A percentile compares a stretch with the other conserved stretches of the same genome.
These are phyloP conservation scores for Austroboletus eburneus DNA, from an alignment of 768 basidiomycete species.

Conservation along the genomic window DNA sequence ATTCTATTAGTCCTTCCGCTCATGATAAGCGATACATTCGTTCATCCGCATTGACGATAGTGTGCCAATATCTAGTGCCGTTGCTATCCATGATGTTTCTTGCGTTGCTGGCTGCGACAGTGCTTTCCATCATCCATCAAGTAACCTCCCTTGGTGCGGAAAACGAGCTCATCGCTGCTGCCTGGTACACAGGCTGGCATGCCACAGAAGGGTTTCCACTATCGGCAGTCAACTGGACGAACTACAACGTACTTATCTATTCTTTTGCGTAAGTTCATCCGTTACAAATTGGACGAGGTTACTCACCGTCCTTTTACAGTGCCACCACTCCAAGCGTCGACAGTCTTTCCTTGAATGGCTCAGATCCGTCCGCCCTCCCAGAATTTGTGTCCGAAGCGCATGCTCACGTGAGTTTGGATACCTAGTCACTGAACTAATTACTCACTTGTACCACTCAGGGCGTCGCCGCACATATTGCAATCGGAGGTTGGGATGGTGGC, in stretches of 20 bases:
- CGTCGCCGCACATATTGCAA: slow-evolving; percentile 52
- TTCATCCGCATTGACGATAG: too few species aligned
- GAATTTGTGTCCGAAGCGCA: slow-evolving; percentile 51
- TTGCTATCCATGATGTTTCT: not conserved
- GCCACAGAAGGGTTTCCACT: slow-evolving; percentile 47
- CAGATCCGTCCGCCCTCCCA: slow-evolving; percentile 48
- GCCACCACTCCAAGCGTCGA: slow-evolving; percentile 31
- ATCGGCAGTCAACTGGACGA: slow-evolving; percentile 58
- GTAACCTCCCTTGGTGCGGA: not conserved
- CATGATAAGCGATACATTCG: too few species aligned
- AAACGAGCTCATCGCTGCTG: slow-evolving; percentile 36
- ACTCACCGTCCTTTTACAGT: slow-evolving; percentile 17
- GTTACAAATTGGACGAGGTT: not conserved
- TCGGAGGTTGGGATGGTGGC: slow-evolving; percentile 73
- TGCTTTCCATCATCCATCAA: slow-evolving; percentile 2
- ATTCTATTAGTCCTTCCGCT: too few species aligned
- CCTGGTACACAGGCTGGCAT: slow-evolving; percentile 73
- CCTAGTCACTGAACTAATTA: not conserved
- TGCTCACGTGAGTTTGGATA: slow-evolving; percentile 26
- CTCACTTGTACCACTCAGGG: slow-evolving; percentile 32
- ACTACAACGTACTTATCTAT: slow-evolving; percentile 68
- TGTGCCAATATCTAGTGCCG: not conserved
- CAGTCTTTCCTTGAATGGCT: slow-evolving; percentile 32
- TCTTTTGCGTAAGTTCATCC: slow-evolving; percentile 51
- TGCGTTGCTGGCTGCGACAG: not conserved